Percentiles rank a stretch among this genome's conserved stretches.
Conservation (phyloP, 176 grass and related monocot species). For the Rhipidocladum racemiflorum region DNA sequence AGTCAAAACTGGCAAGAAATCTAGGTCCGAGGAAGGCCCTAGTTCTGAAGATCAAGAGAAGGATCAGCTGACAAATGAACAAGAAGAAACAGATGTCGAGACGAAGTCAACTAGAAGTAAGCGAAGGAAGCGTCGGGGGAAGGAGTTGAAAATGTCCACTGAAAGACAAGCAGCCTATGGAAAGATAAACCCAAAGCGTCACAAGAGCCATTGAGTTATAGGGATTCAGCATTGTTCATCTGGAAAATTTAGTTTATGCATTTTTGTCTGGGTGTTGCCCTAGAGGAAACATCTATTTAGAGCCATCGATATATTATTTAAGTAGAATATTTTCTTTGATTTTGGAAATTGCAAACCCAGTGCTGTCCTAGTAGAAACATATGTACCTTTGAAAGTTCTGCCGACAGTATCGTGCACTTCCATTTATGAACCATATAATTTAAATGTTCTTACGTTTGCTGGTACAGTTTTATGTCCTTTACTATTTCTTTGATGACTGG, state of each 20-base stretch:
- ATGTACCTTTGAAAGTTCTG: conserved; percentile 9
- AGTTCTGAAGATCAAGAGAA: conserved; percentile 42
- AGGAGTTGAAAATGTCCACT: conserved; percentile 51
- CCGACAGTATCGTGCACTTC: background rate
- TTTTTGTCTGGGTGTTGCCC: background rate
- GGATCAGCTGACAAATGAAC: conserved; percentile 22
- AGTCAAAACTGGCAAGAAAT: conserved; percentile 45
- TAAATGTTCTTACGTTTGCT: background rate
- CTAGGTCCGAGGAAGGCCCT: conserved; percentile 22
- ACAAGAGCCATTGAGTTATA: conserved; percentile 53
- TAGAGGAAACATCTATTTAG: background rate
- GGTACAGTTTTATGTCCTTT: background rate
- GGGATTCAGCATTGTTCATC: conserved; percentile 6
- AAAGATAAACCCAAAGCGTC: conserved; percentile 43
- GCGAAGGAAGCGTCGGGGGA: conserved; percentile 49
- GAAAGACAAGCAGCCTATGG: conserved; percentile 59
- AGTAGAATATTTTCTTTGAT: background rate
- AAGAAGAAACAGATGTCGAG: conserved; percentile 41
- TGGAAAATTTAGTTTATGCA: conserved; percentile 25
- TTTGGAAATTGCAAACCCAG: background rate
- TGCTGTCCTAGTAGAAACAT: background rate
- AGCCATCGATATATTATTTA: background rate
- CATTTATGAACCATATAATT: background rate
- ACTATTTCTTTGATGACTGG: background rate
- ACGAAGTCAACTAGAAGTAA: conserved; percentile 54